These are phyloP conservation scores for Agaricus subrufescens DNA, from an alignment of 768 basidiomycete genomes.

Conservation along the genomic window DNA sequence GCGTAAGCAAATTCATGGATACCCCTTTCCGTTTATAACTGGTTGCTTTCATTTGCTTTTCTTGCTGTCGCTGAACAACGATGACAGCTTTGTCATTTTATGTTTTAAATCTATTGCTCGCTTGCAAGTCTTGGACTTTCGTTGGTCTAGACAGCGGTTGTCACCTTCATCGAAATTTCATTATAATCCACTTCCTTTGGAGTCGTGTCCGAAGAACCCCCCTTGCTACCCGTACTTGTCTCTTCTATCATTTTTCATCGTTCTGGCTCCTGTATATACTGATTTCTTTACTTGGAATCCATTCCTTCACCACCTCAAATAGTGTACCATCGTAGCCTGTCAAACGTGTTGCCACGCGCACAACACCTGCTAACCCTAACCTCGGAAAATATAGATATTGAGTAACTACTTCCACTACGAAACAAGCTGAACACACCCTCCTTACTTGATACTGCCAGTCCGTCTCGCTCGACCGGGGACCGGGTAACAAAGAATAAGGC, in stretches of 20 bases:
- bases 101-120: conserved; percentile 47
- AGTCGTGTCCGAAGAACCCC: conserved; percentile 14
- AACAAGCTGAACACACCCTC: neutral
- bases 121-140: conserved; percentile 40
- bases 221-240: conserved; percentile 10
- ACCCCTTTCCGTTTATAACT: conserved; percentile 1
- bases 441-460: neutral
- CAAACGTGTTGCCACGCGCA: neutral
- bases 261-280: neutral
- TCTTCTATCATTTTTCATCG: conserved; percentile 6
- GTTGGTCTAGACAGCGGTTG: conserved; percentile 14
- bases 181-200: conserved; percentile 29
- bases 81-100: conserved; percentile 35
- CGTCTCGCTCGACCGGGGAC: neutral
- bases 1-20: conserved; percentile 44
- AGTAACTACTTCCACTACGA: no score
- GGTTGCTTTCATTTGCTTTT: conserved; percentile 4
- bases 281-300: neutral
- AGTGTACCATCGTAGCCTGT: neutral
- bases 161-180: conserved; percentile 4
- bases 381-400: neutral
- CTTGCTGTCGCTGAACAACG: conserved; percentile 18
- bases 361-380: conserved; percentile 7
- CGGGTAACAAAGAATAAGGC: neutral
- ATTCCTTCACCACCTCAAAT: no score